Conservation (phyloP, 805 yeast genomes). For the Brettanomyces sp. region DNA sequence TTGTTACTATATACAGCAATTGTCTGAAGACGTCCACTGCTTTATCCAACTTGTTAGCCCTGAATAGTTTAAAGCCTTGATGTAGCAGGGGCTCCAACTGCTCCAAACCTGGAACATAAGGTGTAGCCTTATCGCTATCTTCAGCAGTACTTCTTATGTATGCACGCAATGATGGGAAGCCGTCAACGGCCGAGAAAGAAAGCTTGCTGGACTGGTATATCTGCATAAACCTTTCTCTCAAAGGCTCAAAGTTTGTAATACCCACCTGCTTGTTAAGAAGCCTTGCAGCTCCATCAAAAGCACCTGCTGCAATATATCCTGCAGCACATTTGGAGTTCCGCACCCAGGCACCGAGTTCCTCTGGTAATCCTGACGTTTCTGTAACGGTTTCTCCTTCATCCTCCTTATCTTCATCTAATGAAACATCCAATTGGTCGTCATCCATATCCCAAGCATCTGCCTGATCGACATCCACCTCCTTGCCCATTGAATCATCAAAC, state of each 20-base stretch:
- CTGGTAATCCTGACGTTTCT: conserved; percentile 26
- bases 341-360: conserved; percentile 73
- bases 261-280: conserved; percentile 86
- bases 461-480: conserved; percentile 38
- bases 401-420: conserved; percentile 30
- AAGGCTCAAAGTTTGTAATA: conserved; percentile 76
- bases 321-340: conserved; percentile 87
- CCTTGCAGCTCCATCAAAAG: conserved; percentile 92
- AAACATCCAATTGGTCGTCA: conserved; percentile 69
- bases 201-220: conserved; percentile 76
- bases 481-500: conserved; percentile 34
- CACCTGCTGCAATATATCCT: conserved; percentile 90
- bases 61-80: conserved; percentile 75
- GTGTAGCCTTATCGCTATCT: conserved; percentile 39
- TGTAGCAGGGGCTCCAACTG: conserved; percentile 50
- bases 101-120: conserved; percentile 69
- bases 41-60: conserved; percentile 70
- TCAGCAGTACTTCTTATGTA: conserved; percentile 59
- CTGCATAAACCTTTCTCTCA: conserved; percentile 73
- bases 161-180: conserved; percentile 59
- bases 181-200: conserved; percentile 64
- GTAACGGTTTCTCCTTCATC: conserved; percentile 12
- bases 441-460: conserved; percentile 65
- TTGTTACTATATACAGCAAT: conserved; percentile 65
- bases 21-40: conserved; percentile 76